Evolutionary conservation across 208 protist genomes (phyloP), one percentile per base, ranked within the genome.

Genomic region (Wallacemonas sp.): DNA sequence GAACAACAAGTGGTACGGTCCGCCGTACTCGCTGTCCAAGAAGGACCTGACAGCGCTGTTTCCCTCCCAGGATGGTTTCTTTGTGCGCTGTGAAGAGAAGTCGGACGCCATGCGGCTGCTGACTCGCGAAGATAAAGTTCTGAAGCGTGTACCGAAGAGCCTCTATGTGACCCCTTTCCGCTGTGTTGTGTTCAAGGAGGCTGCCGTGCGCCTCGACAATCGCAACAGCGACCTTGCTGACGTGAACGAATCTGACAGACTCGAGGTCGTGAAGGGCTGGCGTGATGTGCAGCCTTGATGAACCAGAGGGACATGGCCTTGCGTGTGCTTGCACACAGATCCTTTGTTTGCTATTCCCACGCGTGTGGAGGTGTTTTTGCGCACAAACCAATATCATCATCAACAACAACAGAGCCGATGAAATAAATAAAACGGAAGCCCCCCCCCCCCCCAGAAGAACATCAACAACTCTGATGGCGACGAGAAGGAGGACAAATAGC

Each of bases 11-110:
- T n/a, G 82, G 62, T 53, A 38, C 17, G 91, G 91, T 22, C 91
- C 91, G 30, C 91, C 91, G 4, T 96, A 80, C 66, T 62, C 77
- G 2, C 54, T 96, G 12, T 92, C 87, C 12, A 62, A 61, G 46
- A 77, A 66, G 55, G 84, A 96, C 45, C 66, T 96, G n/a, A 54
- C 86, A 61, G 62, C 86, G 33, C 79, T 93, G n/a, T 96, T 93
- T 51, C 84, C 86, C 1, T 31, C 22, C 2, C 45, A 46, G 2
- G 83, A 94, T 33, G 88, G 88, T 28, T 96, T 78, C 59, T 82
- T 88, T 64, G 91, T 96, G 22, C 80, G 78, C n/a, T 96, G 91
- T 41, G 82, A 96, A 73, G 91, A 94, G 72, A 94, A 77, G 60
- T 83, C 70, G n/a, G 91, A 96, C 47, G 86, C 82, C 26, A 89